Evolutionary conservation across 1,139 yeast species (phyloP).

Genomic region (Oligophagozyma castellii): DNA sequence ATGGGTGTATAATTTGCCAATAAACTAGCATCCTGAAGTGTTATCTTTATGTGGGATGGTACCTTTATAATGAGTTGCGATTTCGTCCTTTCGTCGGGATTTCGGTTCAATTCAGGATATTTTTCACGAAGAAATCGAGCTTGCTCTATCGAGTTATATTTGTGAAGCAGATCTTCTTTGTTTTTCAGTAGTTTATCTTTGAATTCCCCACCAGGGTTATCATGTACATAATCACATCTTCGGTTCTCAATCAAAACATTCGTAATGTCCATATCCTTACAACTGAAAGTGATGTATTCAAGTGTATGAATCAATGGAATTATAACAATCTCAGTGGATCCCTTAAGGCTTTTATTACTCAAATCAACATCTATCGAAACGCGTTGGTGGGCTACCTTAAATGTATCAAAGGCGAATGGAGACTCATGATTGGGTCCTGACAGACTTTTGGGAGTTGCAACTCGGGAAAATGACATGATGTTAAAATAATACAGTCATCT

Average conservation of each 20-base stretch:
- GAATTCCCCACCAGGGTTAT: constrained; percentile 29
- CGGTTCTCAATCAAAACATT: constrained; percentile 50
- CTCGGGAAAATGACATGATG: constrained; percentile 8
- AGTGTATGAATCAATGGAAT: constrained; percentile 54
- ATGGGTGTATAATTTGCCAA: constrained; percentile 35
- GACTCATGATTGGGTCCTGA: constrained; percentile 6
- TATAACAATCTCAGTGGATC: constrained; percentile 72
- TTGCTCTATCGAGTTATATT: constrained; percentile 23
- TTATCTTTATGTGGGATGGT: constrained; percentile 58
- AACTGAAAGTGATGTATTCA: constrained; percentile 55
- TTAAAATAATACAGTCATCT: too few relatives aligned
- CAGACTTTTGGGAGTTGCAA: constrained; percentile 6
- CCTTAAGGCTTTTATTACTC: constrained; percentile 39
- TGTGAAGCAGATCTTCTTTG: constrained; percentile 10
- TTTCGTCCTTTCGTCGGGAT: constrained; percentile 44
- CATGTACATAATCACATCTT: constrained; percentile 37
- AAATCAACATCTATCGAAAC: constrained; percentile 56
- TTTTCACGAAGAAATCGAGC: constrained; percentile 49
- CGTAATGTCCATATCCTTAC: constrained; percentile 59
- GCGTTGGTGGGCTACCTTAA: constrained; percentile 56
- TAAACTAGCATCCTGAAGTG: constrained; percentile 40
- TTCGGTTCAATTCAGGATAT: constrained; percentile 48
- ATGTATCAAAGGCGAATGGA: constrained; percentile 15
- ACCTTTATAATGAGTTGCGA: constrained; percentile 51
- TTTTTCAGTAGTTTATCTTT: constrained; percentile 9